Evolutionary conservation across 768 basidiomycete species (phyloP).

Genomic region (Trametes gibbosa): DNA sequence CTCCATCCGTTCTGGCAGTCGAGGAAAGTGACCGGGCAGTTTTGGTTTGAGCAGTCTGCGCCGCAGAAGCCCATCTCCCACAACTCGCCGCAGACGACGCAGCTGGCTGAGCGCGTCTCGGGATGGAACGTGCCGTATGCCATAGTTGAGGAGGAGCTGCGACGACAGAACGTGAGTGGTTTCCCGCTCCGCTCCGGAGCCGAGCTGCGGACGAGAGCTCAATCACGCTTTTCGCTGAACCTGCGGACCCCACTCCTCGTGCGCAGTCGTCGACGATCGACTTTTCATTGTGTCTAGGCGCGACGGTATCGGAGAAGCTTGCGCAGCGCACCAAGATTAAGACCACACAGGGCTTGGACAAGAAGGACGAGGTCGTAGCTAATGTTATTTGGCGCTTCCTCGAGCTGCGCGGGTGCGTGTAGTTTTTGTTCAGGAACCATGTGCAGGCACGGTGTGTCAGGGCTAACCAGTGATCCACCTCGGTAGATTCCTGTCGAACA

Average conservation of each 20-base stretch:
- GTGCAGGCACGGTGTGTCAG: constrained; percentile 1
- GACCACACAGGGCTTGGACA: constrained; percentile 62
- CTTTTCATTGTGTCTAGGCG: constrained; percentile 90
- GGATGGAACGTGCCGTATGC: constrained; percentile 88
- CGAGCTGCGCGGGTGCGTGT: constrained; percentile 85
- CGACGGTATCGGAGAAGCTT: constrained; percentile 76
- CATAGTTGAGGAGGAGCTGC: constrained; percentile 89
- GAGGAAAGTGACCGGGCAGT: constrained; percentile 66
- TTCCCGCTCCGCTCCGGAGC: background rate
- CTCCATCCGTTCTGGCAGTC: constrained; percentile 79
- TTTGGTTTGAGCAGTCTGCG: constrained; percentile 68
- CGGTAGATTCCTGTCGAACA: constrained; percentile 79
- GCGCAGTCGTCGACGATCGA: constrained; percentile 94
- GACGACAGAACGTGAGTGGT: constrained; percentile 88
- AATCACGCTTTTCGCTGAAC: constrained; percentile 21
- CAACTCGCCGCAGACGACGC: constrained; percentile 73
- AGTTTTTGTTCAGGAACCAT: background rate
- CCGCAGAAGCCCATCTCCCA: constrained; percentile 60
- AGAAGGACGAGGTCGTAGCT: constrained; percentile 97
- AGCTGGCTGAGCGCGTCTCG: constrained; percentile 82
- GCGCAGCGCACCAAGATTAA: constrained; percentile 81
- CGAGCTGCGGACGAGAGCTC: constrained; percentile 11
- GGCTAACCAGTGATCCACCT: background rate
- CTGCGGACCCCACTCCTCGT: constrained; percentile 5
- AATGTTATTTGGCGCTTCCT: constrained; percentile 99